A percentile compares a stretch with the other conserved stretches of the same genome.
Evolutionary conservation across 1,139 yeast genomes (phyloP).

Genomic region (Schwanniomyces etchellsii): DNA sequence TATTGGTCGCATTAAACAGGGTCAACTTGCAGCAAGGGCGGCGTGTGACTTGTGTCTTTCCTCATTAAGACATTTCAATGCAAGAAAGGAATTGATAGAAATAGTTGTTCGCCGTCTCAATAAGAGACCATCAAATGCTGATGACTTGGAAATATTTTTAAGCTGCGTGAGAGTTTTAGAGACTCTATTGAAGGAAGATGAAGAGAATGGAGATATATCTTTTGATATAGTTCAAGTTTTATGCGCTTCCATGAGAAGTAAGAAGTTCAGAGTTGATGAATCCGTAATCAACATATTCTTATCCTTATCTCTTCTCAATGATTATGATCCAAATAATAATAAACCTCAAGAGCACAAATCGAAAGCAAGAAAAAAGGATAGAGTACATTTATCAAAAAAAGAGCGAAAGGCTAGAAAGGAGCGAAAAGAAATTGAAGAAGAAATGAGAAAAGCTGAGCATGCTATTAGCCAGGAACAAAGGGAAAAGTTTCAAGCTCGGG

Average conservation of each 20-base stretch:
- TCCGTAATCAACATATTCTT: constrained; percentile 70
- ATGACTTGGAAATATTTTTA: constrained; percentile 47
- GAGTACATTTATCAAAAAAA: constrained; percentile 83
- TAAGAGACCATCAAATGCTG: constrained; percentile 41
- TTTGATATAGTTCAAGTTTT: constrained; percentile 65
- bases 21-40: constrained; percentile 62
- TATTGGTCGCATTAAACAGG: constrained; percentile 39
- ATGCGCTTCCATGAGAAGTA: constrained; percentile 64
- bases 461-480: constrained; percentile 84
- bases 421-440: constrained; percentile 80
- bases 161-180: constrained; percentile 65
- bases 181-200: constrained; percentile 60
- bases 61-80: constrained; percentile 74
- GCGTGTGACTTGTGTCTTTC: constrained; percentile 68
- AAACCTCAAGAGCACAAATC: constrained; percentile 33
- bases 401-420: constrained; percentile 86
- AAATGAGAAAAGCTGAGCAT: constrained; percentile 80
- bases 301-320: constrained; percentile 69
- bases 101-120: constrained; percentile 64
- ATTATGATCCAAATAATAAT: constrained; percentile 64
- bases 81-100: constrained; percentile 63
- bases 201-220: constrained; percentile 74
- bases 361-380: constrained; percentile 73
- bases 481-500: constrained; percentile 79
- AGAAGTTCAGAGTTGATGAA: constrained; percentile 80